Base-by-base conservation (phyloP, 2,329 filamentous ascomycete species). In the Hypoxylon sp. region DNA sequence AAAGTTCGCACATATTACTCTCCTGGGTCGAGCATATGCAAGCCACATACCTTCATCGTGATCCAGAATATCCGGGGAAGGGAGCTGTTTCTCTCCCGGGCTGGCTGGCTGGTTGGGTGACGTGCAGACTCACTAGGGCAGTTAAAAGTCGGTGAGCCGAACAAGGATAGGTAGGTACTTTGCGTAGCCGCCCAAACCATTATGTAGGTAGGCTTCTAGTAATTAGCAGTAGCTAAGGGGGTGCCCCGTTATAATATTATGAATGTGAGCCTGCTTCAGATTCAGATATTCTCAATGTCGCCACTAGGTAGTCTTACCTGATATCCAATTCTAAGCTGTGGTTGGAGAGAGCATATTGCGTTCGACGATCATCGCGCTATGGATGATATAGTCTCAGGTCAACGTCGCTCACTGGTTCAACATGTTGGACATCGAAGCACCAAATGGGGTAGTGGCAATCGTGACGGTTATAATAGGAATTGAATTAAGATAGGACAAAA, bases 121-220 rank as follows among this genome's bases (percentile, higher is more conserved):
- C 70, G 69, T 63, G 64, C 67, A 67, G 53, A 53, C 62, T 72
- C 65, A 67, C 69, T 71, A 63, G 65, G 52, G 63, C 64, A 62
- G 30, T 49, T 58, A 75, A 75, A 75, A 75, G 75, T 75, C 75
- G 75, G 75, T 76, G 75, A 75, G 69, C 68, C 56, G 59, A 72
- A 68, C 63, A 68, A 63, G 67, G 64, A 68, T 70, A 56, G 49
- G 53, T 70, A 56, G 49, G 49, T 57, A 53, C 53, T 63, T 57
- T 65, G 21, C 60, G 61, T 67, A 60, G 55, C 64, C 67, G 58
- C 67, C 67, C 64, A 70, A 70, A 30, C 53, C 60, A 59, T 52
- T 45, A 21, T 57, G 50, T 59, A 66, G 43, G 62, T 48, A 52
- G 50, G 19, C 51, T 56, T 17, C 50, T 51, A 41, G 57, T 62